Percentiles rank a stretch among this genome's conserved stretches.
Evolutionary conservation across 148 eudicot genomes (phyloP).

Genomic region (Rhododendron ovatum): DNA sequence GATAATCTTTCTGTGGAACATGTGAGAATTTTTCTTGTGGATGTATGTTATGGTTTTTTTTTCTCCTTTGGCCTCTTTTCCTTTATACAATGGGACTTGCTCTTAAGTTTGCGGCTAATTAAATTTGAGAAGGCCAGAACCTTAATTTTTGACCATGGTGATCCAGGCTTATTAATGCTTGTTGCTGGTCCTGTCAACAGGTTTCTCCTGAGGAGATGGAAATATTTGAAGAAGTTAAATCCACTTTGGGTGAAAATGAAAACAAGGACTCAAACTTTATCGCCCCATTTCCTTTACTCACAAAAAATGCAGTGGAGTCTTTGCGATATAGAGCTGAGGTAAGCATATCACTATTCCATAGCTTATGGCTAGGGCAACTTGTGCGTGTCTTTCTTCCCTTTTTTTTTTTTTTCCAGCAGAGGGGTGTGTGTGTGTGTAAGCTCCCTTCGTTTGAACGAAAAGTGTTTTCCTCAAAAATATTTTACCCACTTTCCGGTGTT

Average conservation of each 20-base stretch:
- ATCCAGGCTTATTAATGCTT: neutral
- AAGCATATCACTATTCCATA: slow-evolving; percentile 7
- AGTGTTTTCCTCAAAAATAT: neutral
- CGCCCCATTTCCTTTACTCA: slow-evolving; percentile 80
- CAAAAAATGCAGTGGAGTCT: slow-evolving; percentile 85
- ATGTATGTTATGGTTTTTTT: neutral
- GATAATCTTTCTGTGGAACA: neutral
- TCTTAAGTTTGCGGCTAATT: neutral
- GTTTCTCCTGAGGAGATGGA: slow-evolving; percentile 80
- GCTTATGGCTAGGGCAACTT: neutral
- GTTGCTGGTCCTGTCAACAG: slow-evolving; percentile 33
- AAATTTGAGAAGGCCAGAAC: neutral
- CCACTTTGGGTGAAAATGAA: slow-evolving; percentile 55
- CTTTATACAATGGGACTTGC: neutral
- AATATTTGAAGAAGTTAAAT: slow-evolving; percentile 67
- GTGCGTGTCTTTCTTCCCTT: neutral
- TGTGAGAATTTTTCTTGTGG: neutral
- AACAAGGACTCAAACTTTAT: slow-evolving; percentile 51
- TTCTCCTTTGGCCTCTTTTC: neutral
- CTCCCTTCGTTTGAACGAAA: too few relatives aligned
- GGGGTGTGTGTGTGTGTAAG: neutral
- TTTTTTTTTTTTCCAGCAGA: neutral
- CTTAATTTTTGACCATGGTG: neutral
- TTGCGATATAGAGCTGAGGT: slow-evolving; percentile 96
- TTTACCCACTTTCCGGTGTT: neutral